Evolutionary conservation across 148 eudicot genomes (phyloP), one percentile per base, ranked within the genome.

Genomic region (Silene conica): DNA sequence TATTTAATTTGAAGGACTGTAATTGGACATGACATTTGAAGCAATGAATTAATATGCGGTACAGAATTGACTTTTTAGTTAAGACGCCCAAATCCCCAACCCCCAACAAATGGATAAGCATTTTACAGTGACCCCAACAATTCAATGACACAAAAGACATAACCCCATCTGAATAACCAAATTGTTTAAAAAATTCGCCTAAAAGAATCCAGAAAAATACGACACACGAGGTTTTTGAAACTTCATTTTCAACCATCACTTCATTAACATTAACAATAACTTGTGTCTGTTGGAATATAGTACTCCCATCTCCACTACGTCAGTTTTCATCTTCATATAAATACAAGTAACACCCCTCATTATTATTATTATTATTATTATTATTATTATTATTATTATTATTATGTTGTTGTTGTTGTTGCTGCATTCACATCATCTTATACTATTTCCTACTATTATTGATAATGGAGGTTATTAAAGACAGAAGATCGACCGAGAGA

Each of bases 161-260:
- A 68, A 20, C n/a, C n/a, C 26, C 70, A 43, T 67, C 52, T 43
- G 70, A 67, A 66, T 15, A 66, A 63, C 50, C 70, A 8, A 2
- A 64, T 64, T 64, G 68, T 41, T 31, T 1, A 31, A 31, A 31
- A 31, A 31, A 31, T 28, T 43, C 28, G 28, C 2, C 28, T 2
- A 65, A 56, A 75, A 71, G 28, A 80, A 57, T 21, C 75, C 79
- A 75, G 62, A 1, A 70, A 63, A 70, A 19, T 14, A 20, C 82
- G 63, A 6, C 28, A 31, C 62, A 75, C 79, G 79, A 80, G 78
- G 82, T 46, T 38, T 10, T 8, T 70, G 82, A 41, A 50, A 58
- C 60, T 65, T 80, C 79, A 66, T 69, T 80, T 48, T 80, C 82
- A 76, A 57, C 67, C 67, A 56, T 75, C 73, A 57, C 70, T 59